Percentiles rank a stretch among this genome's conserved stretches.
These are phyloP conservation scores for Leccinum pellstonianum DNA, from an alignment of 768 basidiomycete species.

Conservation along the genomic window DNA sequence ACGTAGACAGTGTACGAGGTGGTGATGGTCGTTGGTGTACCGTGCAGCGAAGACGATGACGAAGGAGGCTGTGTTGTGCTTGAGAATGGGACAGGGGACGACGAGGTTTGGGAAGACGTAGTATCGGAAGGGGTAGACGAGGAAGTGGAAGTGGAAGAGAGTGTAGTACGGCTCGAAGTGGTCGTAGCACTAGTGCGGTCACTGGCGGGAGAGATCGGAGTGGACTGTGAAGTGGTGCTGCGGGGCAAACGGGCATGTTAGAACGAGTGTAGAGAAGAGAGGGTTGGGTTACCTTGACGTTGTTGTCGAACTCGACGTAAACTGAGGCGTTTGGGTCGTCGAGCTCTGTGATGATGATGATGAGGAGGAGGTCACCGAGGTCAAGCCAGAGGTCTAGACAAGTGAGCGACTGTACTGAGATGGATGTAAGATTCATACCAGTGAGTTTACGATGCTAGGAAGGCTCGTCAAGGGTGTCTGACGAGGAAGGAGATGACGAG, in stretches of 20 bases:
- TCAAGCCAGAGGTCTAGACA: neutral
- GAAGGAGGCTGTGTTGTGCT: neutral
- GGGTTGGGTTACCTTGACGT: conserved; percentile 13
- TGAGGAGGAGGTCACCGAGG: neutral
- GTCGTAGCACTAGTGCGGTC: neutral
- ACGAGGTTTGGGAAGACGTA: neutral
- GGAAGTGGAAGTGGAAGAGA: neutral
- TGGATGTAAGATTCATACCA: neutral
- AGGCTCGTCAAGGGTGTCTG: neutral
- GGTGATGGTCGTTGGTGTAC: conserved; percentile 17
- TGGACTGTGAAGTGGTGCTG: conserved; percentile 6
- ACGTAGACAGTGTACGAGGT: conserved; percentile 20
- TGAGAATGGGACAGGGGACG: neutral
- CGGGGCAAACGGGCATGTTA: neutral
- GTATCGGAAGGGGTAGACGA: neutral
- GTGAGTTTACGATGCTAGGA: neutral
- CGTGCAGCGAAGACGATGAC: conserved; percentile 3
- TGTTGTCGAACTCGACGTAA: neutral
- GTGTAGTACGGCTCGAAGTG: too few species aligned
- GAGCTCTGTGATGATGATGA: neutral
- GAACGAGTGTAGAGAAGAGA: neutral
- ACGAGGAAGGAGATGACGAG: neutral
- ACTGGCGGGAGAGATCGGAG: conserved; percentile 6
- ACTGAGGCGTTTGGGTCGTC: neutral
- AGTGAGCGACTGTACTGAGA: neutral